Evolutionary conservation across 768 basidiomycete genomes (phyloP), one percentile per base, ranked within the genome.

Genomic region (Guyanaporus albipodus): DNA sequence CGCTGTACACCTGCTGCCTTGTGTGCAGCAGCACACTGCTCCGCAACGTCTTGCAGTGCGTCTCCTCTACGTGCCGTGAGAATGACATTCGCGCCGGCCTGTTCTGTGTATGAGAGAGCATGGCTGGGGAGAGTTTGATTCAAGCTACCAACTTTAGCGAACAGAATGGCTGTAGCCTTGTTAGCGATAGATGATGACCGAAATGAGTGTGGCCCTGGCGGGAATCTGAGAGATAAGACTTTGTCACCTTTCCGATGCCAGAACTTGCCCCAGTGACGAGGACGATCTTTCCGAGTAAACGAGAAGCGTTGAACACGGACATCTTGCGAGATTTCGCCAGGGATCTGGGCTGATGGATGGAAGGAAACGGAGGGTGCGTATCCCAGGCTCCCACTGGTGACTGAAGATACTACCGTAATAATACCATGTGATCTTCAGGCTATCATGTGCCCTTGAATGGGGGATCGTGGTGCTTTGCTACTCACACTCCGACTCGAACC

Each of bases 11-110:
- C 85, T 1, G 85, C 80, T 58, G 78, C 82, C 55, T 82, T 80
- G 68, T 90, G 85, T 14, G 87, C 91, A 17, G 73, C 71, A 22
- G 69, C 54, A 56, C 87, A 91, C 12, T 79, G 76, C 44, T 83
- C 80, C 26, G 79, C 73, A 35, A 93, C 86, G n/a, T 69, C 69
- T 52, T 81, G 74, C 37, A 96, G 75, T 26, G 78, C 80, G 17
- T 94, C 90, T 32, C 60, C 69, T 35, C 93, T 77, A 41, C 93
- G 80, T 38, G 92, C 91, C 14, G 88, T 72, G 34, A 95, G 79
- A 58, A 95, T 86, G 34, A 95, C 70, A 60, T 95, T 94, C 23
- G 90, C 82, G 34, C 93, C 93, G 34, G 82, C 90, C 85, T 91
- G 46, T 17, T 35, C 26, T 7, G 36, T 33, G 19, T 23, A 17